Evolutionary conservation across 352 stramenopile species (phyloP), one percentile per base, ranked within the genome.

Genomic region (Phytophthora podocarpi): DNA sequence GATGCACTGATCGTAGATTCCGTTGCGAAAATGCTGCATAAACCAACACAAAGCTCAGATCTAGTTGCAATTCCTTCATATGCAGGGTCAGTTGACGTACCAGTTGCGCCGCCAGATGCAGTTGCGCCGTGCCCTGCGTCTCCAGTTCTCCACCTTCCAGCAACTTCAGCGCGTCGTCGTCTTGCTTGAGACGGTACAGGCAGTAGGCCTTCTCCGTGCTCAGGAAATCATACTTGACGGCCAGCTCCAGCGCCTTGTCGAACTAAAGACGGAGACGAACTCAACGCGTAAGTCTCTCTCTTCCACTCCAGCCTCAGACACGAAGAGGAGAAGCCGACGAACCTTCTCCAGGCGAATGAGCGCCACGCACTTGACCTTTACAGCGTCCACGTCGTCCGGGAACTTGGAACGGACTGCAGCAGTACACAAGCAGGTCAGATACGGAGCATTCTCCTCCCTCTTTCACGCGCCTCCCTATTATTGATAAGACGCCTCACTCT

Each of bases 311-410:
- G 8, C 2, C 1, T 15, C 10, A 11, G 2, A 13, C 16, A 47
- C 31, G 10, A n/a, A 12, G 11, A 52, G 11, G 13, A 21, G 4
- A 13, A 23, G 1, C 9, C 9, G 26, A 36, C 54, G 8, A 43
- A 90, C 85, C 73, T 95, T 93, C 45, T 90, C 80, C 36, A 90
- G 51, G 23, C 80, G 84, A 47, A 95, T 93, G 34, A 94, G 82
- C 55, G 86, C 81, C 30, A 93, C 65, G 49, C 80, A 91, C 71
- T 95, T 91, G 68, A 88, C 84, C 54, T 89, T 87, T 13, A 93
- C 73, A n/a, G 84, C 81, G 55, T 93, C 85, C 36, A 67, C 50
- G 46, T 95, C 86, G 24, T 91, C 84, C 1, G 86, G 81, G 21
- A 74, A 73, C 55, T 86, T 89, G 54, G 79, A 78, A 21, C 82